phyloP scores from a whole-genome alignment of 1,284 basidiomycete species.

The Vanrija humicola region DNA sequence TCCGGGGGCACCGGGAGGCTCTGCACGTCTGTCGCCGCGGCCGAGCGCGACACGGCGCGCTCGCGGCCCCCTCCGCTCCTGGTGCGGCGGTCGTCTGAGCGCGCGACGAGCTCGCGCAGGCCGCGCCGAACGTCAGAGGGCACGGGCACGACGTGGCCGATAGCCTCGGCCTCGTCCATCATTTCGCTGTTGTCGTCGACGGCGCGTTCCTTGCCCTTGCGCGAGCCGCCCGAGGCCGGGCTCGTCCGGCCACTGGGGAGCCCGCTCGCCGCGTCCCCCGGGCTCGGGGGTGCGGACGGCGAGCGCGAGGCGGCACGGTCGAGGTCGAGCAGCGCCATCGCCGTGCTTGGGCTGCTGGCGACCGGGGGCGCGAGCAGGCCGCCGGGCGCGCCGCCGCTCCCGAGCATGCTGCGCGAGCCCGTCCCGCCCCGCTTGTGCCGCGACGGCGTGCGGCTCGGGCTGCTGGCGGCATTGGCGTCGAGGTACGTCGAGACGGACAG shows the following conservation, averaged over 20 bases:
- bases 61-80: neutral
- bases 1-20: neutral
- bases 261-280: neutral
- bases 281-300: neutral
- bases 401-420: neutral
- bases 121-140: slow-evolving; percentile 3
- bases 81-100: neutral
- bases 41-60: neutral
- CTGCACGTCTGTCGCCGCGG: neutral
- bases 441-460: neutral
- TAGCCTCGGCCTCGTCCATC: neutral
- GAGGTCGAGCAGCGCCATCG: neutral
- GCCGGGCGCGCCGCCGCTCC: neutral
- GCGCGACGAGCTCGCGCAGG: slow-evolving; percentile 7
- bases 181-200: slow-evolving; percentile 1
- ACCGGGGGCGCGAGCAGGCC: neutral
- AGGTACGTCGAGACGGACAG: slow-evolving; percentile 3
- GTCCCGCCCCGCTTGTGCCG: neutral
- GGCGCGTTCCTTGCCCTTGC: slow-evolving; percentile 14
- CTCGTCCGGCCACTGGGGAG: neutral
- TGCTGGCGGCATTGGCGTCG: neutral
- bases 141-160: neutral
- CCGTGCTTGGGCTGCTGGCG: neutral
- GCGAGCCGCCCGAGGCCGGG: neutral
- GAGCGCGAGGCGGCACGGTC: neutral